Evolutionary conservation across 2,329 filamentous ascomycete genomes (phyloP), one percentile per base, ranked within the genome.

Genomic region (Pseudocercospora musae): DNA sequence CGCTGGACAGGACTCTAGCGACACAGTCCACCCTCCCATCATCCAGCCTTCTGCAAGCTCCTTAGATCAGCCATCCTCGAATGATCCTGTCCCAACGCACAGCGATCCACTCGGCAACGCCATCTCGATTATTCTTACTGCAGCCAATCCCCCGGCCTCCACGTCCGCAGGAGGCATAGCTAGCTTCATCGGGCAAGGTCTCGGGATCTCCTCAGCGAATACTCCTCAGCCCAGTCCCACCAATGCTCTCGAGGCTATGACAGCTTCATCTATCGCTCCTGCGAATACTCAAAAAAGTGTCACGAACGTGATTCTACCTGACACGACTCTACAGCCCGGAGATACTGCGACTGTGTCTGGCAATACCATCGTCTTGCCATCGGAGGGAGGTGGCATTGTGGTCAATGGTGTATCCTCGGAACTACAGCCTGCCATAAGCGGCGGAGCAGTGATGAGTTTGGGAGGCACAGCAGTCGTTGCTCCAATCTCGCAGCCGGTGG

Each of bases 321-420:
- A 4, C 25, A 52, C 48, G 25, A 62, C 55, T 11, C 48, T 62
- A 1, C 44, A 49, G 10, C 20, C 46, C 2, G 59, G 59, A 1
- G 56, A 53, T n/a, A 33, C 53, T n/a, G 44, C 49, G 15, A 56
- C 44, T 29, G 53, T 48, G 4, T 54, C 40, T 21, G 59, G 59
- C 29, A 61, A 37, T 23, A 57, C 53, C 15, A 57, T 42, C n/a
- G 37, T 46, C 2, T 25, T 61, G n/a, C 52, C 59, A 8, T 50
- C 52, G 3, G 23, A 44, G 2, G 59, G 59, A 52, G 29, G 33
- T 40, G 54, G 42, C 10, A 44, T 61, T 9, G 44, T 61, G 3
- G 59, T 61, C 11, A 61, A 61, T 11, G 59, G 53, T 2, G 54
- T 55, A 10, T 57, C 60, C 13, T 62, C 57, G 27, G 49, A 57